Percentiles rank a stretch among this genome's conserved stretches.
These are phyloP conservation scores for Thelonectria blattea DNA, from an alignment of 2,329 filamentous ascomycete genomes.

Conservation along the genomic window DNA sequence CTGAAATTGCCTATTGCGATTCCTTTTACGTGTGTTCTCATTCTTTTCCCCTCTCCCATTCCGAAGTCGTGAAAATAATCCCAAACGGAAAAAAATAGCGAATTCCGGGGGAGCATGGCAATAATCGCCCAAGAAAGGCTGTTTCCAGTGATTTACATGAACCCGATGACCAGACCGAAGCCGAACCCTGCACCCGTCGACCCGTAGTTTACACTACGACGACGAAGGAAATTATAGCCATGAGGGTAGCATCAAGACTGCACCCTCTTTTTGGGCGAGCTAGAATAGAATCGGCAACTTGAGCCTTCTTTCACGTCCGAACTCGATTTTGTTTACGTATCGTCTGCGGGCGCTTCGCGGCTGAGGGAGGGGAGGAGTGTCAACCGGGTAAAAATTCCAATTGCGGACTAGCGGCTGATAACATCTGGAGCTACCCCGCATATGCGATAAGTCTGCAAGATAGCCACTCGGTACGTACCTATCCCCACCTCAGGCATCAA, in stretches of 20 bases:
- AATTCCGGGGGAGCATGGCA: background rate
- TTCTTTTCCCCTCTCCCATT: background rate
- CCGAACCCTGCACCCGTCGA: background rate
- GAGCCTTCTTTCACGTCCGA: background rate
- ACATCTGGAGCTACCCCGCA: constrained; percentile 15
- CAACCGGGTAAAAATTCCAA: constrained; percentile 11
- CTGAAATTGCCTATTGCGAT: background rate
- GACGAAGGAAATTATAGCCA: constrained; percentile 13
- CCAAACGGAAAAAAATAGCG: constrained; percentile 12
- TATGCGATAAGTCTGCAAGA: constrained; percentile 15
- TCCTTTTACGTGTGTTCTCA: no score
- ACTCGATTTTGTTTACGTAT: constrained; percentile 6
- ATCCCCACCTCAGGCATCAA: background rate
- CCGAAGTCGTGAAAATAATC: background rate
- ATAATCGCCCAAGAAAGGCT: background rate
- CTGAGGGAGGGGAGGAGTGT: background rate
- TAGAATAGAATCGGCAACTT: constrained; percentile 15
- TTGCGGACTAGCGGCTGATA: constrained; percentile 14
- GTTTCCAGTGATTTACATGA: background rate
- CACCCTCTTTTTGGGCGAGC: background rate
- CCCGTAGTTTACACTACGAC: constrained; percentile 2
- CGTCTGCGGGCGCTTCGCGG: background rate
- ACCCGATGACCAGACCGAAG: background rate
- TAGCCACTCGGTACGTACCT: constrained; percentile 1
- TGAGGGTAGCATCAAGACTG: background rate